Base-by-base conservation (phyloP, 768 basidiomycete species). In the Gautieria morchelliformis region DNA sequence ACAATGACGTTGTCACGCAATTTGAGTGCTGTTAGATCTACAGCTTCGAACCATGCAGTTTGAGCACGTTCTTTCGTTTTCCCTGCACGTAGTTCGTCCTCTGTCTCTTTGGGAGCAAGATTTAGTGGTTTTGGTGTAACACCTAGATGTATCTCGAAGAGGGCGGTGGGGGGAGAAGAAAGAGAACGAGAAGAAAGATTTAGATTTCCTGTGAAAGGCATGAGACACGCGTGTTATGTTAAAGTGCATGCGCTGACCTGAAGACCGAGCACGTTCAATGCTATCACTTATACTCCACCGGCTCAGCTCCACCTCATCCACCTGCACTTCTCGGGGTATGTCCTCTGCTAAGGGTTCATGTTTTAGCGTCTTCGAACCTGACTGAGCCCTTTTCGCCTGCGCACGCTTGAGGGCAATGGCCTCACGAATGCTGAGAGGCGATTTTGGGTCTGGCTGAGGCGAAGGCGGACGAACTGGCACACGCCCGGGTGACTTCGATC, bases 141-240 rank as follows among this genome's bases (percentile, higher is more conserved):
- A 6, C 82, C 84, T 27, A 93, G 75, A 69, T 92, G 90, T 10
- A 89, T 78, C 62, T 90, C 85, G 63, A 89, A 93, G 24, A 93
- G 71, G 0, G 80, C 84, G 4, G 85, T 85, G 4, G 89, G 89
- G 20, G 92, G 66, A 66, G 88, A 88, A 3, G 75, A 78, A 60
- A 93, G 71, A 50, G 78, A 80, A 59, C 90, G 83, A 22, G 87
- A 83, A 6, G 85, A 78, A 61, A 92, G 71, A 70, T 91, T 92
- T 64, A 92, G 73, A 39, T 78, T 74, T 62, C 88, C 89, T 89
- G 75, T 70, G 53, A 61, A 65, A 58, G 59, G 70, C 65, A 77
- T 76, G 78, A 69, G 37, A 17, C 4, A 22, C 44, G 37, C 27
- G 33, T n/a, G 33, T n/a, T 22, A 17, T 11, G 19, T 17, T 14